Evolutionary conservation across 75 land plant genomes (phyloP), one percentile per base, ranked within the genome.

Genomic region (Pseudotsuga menziesii): DNA sequence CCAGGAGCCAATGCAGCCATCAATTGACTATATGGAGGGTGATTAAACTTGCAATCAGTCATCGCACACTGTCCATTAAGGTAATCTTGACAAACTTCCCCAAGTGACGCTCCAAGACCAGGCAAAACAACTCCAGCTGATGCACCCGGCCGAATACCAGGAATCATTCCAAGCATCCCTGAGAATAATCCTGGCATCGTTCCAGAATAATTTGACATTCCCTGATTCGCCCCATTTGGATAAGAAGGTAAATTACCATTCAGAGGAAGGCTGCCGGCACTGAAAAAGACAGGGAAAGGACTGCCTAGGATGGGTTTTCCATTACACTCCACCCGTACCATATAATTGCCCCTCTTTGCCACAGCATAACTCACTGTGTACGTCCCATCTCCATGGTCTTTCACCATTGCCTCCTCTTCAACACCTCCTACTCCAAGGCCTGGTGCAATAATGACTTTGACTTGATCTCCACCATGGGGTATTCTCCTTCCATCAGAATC

Each of bases 271-370:
- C 76, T 79, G n/a, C 97, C 97, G 75, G 92, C 85, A 72, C 92
- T 88, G 82, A 96, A 96, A 83, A 93, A 96, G 27, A 96, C 98
- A 4, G 98, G 98, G 58, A 96, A 96, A 3, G 98, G 98, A 59
- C 98, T 96, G 17, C 97, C 97, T 76, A 85, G 82, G 23, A 96
- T 90, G 9, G 91, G 88, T 35, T 74, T 80, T 13, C 97, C 97
- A 80, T 91, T 86, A 75, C 90, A 88, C 76, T 93, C 94, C 74
- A 96, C 91, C 79, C 81, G 85, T 32, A 96, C 94, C 94, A 89
- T 94, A 72, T 96, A 96, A 62, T 93, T 90, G 72, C 98, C 98
- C 54, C 97, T 83, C 79, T 96, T 96, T 9, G 92, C 85, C 36
- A 94, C 98, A 32, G 82, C 91, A 80, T 96, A 96, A 16, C 94